Evolutionary conservation across 768 basidiomycete genomes (phyloP).

Genomic region (Boletus fagicola): DNA sequence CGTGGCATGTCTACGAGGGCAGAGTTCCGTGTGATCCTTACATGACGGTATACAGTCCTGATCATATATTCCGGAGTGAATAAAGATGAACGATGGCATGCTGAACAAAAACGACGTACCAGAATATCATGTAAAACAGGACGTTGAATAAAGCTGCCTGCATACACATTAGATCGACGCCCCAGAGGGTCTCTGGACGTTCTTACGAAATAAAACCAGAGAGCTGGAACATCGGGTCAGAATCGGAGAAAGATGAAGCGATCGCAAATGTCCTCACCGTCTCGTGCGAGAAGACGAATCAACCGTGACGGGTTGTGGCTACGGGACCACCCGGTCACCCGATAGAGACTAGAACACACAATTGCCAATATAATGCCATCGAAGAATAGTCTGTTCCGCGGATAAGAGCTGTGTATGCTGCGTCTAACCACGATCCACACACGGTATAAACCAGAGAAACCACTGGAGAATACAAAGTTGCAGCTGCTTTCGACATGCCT

Average conservation of each 20-base stretch:
- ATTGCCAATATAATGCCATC: conserved; percentile 10
- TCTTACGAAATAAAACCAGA: conserved; percentile 19
- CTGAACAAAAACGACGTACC: conserved; percentile 10
- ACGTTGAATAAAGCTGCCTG: conserved; percentile 11
- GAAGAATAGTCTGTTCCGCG: conserved; percentile 13
- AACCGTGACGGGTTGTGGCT: conserved; percentile 9
- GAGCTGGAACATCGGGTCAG: conserved; percentile 7
- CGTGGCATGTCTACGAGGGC: not conserved
- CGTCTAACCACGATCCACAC: not conserved
- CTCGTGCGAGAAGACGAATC: conserved; percentile 20
- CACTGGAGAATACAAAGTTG: conserved; percentile 12
- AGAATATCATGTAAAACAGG: conserved; percentile 8
- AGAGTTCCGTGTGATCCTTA: not conserved
- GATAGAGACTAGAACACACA: conserved; percentile 6
- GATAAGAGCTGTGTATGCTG: not conserved
- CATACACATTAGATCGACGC: not conserved
- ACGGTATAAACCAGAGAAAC: conserved; percentile 11
- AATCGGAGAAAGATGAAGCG: not conserved
- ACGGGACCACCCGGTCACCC: not conserved
- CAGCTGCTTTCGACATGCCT: not conserved
- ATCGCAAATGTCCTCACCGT: conserved; percentile 17
- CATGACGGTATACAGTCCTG: conserved; percentile 12
- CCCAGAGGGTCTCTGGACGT: not conserved
- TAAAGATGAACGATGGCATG: not conserved
- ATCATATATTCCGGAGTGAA: not conserved